A percentile compares a stretch with the other conserved stretches of the same genome.
Conservation (phyloP, 148 eudicot species). For the Rhododendron ovatum region DNA sequence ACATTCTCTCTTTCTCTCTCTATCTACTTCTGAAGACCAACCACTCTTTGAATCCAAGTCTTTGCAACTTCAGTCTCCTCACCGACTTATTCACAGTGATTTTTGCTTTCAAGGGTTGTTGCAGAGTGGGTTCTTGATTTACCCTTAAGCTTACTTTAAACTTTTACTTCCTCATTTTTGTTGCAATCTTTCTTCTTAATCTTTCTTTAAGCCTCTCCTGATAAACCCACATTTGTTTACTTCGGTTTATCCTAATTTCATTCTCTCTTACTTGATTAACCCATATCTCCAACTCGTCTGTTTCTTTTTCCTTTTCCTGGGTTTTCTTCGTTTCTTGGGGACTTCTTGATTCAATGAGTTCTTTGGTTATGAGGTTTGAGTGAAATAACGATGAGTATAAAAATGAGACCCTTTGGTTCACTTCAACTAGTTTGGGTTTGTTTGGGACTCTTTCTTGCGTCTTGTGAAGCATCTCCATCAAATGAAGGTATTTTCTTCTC, state of each 20-base stretch:
- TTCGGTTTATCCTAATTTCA: background rate
- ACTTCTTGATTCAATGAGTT: background rate
- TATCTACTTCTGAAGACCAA: slow-evolving; percentile 18
- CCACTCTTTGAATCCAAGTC: slow-evolving; percentile 68
- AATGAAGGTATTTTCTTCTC: slow-evolving; percentile 48
- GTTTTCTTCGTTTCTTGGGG: background rate
- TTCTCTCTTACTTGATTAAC: slow-evolving; percentile 3
- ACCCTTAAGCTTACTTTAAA: slow-evolving; percentile 16
- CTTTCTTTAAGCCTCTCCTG: background rate
- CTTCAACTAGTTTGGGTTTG: slow-evolving; percentile 36
- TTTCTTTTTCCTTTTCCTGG: background rate
- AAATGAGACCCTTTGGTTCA: slow-evolving; percentile 40
- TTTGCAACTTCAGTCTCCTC: slow-evolving; percentile 24
- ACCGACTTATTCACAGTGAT: slow-evolving; percentile 5
- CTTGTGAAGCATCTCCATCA: slow-evolving; percentile 47
- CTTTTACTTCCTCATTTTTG: background rate
- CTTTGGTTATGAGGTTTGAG: slow-evolving; percentile 18
- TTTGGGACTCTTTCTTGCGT: slow-evolving; percentile 34
- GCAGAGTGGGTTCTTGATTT: slow-evolving; percentile 20
- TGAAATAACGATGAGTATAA: slow-evolving; percentile 6
- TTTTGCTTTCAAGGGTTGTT: slow-evolving; percentile 21
- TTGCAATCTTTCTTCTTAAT: slow-evolving; percentile 5
- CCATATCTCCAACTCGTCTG: slow-evolving; percentile 1
- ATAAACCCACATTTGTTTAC: background rate
- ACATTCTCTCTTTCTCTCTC: slow-evolving; percentile 11